Conservation (phyloP, 2,329 filamentous ascomycete species). For the Fusarium pseudocircinatum region DNA sequence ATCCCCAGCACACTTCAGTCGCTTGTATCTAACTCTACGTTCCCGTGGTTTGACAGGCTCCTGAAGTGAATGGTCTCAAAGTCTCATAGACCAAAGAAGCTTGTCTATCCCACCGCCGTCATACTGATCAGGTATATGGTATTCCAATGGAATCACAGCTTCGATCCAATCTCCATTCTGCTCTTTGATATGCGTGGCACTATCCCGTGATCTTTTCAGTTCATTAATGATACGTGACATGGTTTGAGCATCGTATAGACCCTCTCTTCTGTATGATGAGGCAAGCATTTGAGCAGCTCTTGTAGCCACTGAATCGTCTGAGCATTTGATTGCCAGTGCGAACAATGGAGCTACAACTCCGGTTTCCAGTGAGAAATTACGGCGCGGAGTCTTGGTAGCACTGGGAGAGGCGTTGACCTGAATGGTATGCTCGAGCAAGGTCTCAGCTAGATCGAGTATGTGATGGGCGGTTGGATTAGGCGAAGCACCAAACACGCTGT, state of each 20-base stretch:
- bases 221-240: constrained; percentile 10
- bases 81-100: constrained; percentile 1
- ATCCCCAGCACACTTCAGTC: background rate
- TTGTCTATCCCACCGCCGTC: constrained; percentile 9
- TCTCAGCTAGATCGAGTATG: constrained; percentile 8
- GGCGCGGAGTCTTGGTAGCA: constrained; percentile 10
- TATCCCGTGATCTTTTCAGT: background rate
- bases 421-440: background rate
- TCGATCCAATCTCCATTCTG: rapidly evolving
- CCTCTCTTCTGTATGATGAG: constrained; percentile 19
- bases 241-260: constrained; percentile 24
- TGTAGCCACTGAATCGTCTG: constrained; percentile 7
- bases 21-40: too few species aligned
- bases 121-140: background rate
- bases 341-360: constrained; percentile 29
- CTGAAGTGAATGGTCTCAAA: background rate
- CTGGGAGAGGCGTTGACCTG: background rate
- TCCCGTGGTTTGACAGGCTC: too few species aligned
- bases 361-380: constrained; percentile 30
- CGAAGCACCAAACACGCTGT: constrained; percentile 3
- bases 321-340: constrained; percentile 28
- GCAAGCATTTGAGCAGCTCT: constrained; percentile 17
- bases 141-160: background rate
- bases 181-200: background rate
- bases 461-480: constrained; percentile 10